Evolutionary conservation across 371 early-diverging fungal genomes (phyloP).

Genomic region (Mucor piriformis): DNA sequence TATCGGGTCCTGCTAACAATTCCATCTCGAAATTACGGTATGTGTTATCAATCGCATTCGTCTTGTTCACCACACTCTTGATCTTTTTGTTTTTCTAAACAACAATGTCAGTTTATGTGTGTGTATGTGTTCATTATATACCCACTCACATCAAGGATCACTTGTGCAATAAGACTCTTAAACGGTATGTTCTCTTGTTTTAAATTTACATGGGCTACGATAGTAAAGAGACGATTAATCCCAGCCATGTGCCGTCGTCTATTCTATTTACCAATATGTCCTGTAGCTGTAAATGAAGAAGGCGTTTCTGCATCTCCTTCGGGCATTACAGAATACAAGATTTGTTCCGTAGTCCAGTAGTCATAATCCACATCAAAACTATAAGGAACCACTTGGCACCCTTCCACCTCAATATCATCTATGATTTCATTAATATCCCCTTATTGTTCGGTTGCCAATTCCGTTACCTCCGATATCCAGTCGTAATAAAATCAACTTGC

Average conservation of each 20-base stretch:
- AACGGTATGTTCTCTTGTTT: conserved; percentile 87
- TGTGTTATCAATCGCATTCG: conserved; percentile 90
- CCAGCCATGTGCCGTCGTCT: neutral
- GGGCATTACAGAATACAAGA: conserved; percentile 88
- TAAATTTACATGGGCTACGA: conserved; percentile 91
- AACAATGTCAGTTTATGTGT: neutral
- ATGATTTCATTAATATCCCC: too few relatives aligned
- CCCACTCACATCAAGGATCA: conserved; percentile 89
- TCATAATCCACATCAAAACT: conserved; percentile 67
- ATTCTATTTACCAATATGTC: conserved; percentile 83
- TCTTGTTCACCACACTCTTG: conserved; percentile 94
- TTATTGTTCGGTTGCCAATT: too few relatives aligned
- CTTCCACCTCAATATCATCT: conserved; percentile 46
- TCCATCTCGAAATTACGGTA: conserved; percentile 98
- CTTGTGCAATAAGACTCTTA: conserved; percentile 89
- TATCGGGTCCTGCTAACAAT: conserved; percentile 84
- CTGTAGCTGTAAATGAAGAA: conserved; percentile 89
- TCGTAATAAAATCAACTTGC: conserved; percentile 66
- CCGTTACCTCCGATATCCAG: conserved; percentile 36
- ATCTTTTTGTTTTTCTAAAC: conserved; percentile 85
- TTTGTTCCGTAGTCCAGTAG: conserved; percentile 88
- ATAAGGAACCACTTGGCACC: conserved; percentile 51
- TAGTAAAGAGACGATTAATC: too few relatives aligned
- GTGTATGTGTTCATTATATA: too few relatives aligned
- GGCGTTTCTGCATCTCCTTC: conserved; percentile 78